Evolutionary conservation across 1,284 basidiomycete genomes (phyloP), one percentile per base, ranked within the genome.

Genomic region (Calocybe gambosa): DNA sequence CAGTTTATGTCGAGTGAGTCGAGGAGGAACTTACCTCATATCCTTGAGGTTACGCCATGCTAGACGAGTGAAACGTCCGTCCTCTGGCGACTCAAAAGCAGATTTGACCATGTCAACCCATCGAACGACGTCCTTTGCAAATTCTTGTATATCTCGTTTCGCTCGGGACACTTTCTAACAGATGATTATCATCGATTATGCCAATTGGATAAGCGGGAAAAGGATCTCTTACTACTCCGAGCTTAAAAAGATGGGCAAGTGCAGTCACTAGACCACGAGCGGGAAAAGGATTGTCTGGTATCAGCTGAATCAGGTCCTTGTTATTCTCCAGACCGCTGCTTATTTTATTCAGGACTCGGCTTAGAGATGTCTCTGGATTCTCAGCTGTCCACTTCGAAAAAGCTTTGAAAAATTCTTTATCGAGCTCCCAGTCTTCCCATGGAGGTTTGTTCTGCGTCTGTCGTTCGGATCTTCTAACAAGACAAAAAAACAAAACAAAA

Each of bases 211-310:
- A 16, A 7, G 5, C 13, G 19, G 15, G 5, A 36, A 36, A 20
- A 34, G 9, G 9, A 3, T 43, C 16, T 42, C 52, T 9, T 23
- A 54, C 52, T 15, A 41, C 34, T 12, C 52, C 52, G 10, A 54
- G 45, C 21, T 47, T 49, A 15, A 54, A 31, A 12, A 54, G 47
- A 33, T 51, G 50, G 10, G 47, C 50, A n/a, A 54, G 26, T 20
- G 50, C 52, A 18, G 19, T 26, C 4, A 49, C 37, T 5, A 54
- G 23, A 0, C 50, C 45, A 16, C 50, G 50, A 37, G 50, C 50
- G 4, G 52, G 52, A 42, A 54, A 51, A n/a, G 52, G 50, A 7
- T 10, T 16, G 21, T 50, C 47, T 15, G 53, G 43, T n/a, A 54
- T 44, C n/a, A 54, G 18, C 5, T 29, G 28, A 7, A 51, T 26